A percentile compares a stretch with the other conserved stretches of the same genome.
Conservation (phyloP, 2,329 filamentous ascomycete genomes). For the Trichoderma brevicompactum region DNA sequence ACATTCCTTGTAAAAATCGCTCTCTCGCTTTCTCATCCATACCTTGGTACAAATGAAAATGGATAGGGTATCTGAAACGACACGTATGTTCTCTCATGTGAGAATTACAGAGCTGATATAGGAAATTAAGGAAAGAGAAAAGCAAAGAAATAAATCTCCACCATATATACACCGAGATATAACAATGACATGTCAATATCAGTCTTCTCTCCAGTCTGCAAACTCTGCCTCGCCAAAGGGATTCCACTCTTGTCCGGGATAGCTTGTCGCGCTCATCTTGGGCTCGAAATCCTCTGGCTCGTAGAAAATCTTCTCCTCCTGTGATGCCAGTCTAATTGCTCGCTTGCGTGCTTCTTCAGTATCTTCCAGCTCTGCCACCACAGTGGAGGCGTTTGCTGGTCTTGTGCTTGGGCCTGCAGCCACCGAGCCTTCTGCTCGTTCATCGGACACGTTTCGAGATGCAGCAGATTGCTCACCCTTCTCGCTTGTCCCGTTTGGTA, state of each 20-base stretch:
- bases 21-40: slow-evolving; percentile 7
- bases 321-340: slow-evolving; percentile 48
- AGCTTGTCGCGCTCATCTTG: slow-evolving; percentile 68
- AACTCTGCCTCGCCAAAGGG: slow-evolving; percentile 51
- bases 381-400: slow-evolving; percentile 30
- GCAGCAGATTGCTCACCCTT: background rate
- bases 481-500: slow-evolving; percentile 1
- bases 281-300: slow-evolving; percentile 48
- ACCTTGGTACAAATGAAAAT: slow-evolving; percentile 18
- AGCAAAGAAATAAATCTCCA: background rate
- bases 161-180: background rate
- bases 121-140: background rate
- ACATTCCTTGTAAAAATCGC: background rate
- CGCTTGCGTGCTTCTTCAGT: slow-evolving; percentile 52
- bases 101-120: background rate
- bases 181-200: background rate
- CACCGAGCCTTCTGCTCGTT: slow-evolving; percentile 22
- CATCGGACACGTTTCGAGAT: slow-evolving; percentile 12
- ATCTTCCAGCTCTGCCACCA: slow-evolving; percentile 46
- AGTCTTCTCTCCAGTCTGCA: slow-evolving; percentile 33
- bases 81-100: slow-evolving; percentile 11
- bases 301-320: slow-evolving; percentile 60
- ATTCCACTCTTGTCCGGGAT: slow-evolving; percentile 73
- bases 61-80: slow-evolving; percentile 27
- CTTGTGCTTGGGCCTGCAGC: slow-evolving; percentile 26